Evolutionary conservation across 306 rosid genomes (phyloP), one percentile per base, ranked within the genome.

Genomic region (Sicyos edulis): DNA sequence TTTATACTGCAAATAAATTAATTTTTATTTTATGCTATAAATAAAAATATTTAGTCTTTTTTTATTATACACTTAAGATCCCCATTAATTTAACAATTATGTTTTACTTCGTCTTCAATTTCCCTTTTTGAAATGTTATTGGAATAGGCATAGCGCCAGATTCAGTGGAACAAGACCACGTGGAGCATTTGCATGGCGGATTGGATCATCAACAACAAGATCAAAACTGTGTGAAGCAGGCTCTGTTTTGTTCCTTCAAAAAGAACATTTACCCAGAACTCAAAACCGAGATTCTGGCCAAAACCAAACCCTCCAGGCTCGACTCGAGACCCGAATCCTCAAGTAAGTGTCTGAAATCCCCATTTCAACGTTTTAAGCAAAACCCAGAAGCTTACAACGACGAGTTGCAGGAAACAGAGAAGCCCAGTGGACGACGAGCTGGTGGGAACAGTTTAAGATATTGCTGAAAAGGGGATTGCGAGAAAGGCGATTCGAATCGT

Each of bases 401-500:
- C 7, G 16, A 50, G 13, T 59, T 60, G 66, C 45, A 60, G 72
- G 63, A 88, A 91, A 54, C 86, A 92, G 79, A 63, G 82, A 82
- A 47, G 84, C 81, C 51, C 73, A 87, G 79, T 88, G 98, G 98
- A 78, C 74, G 47, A 84, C 89, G 15, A 83, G 85, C 78, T 92
- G 98, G 98, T 88, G 86, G 88, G 88, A 79, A 75, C 96, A 92
- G 77, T 90, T 92, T 72, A 82, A 15, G 76, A 89, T 92, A 60
- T 84, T 92, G 50, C 91, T 92, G 51, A 79, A 80, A 70, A 88
- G 98, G 76, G 96, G 98, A 71, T 77, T 92, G 71, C 72, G 80
- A 49, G 98, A 90, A 60, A 88, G 98, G 65, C 88, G 83, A 58
- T 96, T 90, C 74, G 96, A 92, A 86, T 90, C 98, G 34, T 92